These are phyloP conservation scores for Botrytis fabae DNA, from an alignment of 2,329 filamentous ascomycete species.

Conservation along the genomic window DNA sequence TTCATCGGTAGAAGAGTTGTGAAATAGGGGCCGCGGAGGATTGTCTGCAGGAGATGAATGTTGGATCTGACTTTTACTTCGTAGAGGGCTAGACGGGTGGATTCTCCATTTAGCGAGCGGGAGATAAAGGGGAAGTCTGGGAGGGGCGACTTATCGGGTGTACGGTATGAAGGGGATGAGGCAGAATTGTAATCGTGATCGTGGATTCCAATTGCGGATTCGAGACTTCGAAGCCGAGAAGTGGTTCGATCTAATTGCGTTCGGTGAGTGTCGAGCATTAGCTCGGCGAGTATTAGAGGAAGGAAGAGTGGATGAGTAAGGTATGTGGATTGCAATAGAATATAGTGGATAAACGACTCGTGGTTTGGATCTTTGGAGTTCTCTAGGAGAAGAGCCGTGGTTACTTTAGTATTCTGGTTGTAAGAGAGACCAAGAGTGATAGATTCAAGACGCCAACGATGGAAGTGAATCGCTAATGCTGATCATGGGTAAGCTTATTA, in stretches of 20 bases:
- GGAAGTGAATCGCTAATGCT: constrained; percentile 18
- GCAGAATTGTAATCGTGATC: not conserved
- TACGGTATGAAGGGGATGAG: not conserved
- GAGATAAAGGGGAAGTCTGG: not conserved
- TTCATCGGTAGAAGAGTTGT: not conserved
- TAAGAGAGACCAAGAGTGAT: constrained; percentile 10
- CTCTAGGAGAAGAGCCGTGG: not conserved
- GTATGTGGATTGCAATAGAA: constrained; percentile 1
- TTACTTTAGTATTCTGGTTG: not conserved
- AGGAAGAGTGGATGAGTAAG: constrained; percentile 9
- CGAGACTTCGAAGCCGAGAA: not conserved
- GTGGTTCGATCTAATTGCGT: constrained; percentile 7
- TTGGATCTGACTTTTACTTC: constrained; percentile 11
- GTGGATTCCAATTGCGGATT: constrained; percentile 8
- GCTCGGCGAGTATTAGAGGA: constrained; percentile 3
- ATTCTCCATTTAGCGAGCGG: constrained; percentile 10
- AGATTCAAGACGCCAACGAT: constrained; percentile 9
- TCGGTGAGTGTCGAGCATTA: constrained; percentile 8
- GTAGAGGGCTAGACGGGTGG: constrained; percentile 7
- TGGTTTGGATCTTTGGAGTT: constrained; percentile 1
- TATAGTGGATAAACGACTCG: constrained; percentile 9
- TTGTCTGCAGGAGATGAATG: not conserved
- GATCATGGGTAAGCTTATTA: too few species aligned
- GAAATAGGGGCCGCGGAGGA: not conserved
- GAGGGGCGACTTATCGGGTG: not conserved